phyloP scores from a whole-genome alignment of 2,329 filamentous ascomycete genomes.

The Aureobasidium sp. region DNA sequence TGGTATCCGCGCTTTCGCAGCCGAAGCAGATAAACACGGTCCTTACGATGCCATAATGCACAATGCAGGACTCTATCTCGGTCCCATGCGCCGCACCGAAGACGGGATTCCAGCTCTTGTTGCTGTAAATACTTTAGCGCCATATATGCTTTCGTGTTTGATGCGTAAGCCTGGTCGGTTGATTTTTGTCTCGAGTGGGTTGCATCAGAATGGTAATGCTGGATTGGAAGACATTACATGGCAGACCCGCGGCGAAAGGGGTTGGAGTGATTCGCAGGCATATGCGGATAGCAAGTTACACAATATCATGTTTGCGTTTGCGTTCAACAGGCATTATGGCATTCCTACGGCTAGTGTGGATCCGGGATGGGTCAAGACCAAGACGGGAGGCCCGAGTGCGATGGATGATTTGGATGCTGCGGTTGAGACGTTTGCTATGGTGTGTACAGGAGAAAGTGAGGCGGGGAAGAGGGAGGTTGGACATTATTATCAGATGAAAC shows the following conservation, averaged over 20 bases:
- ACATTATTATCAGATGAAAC: constrained; percentile 30
- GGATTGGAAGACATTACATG: constrained; percentile 36
- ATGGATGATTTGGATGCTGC: constrained; percentile 42
- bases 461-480: constrained; percentile 28
- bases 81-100: constrained; percentile 36
- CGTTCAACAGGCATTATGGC: constrained; percentile 43
- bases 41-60: constrained; percentile 51
- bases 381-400: constrained; percentile 39
- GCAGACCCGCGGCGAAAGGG: constrained; percentile 25
- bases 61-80: constrained; percentile 48
- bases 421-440: constrained; percentile 39
- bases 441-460: constrained; percentile 40
- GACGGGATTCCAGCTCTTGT: constrained; percentile 46
- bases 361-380: constrained; percentile 41
- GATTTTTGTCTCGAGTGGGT: constrained; percentile 45
- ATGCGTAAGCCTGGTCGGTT: constrained; percentile 45
- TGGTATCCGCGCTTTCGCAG: constrained; percentile 46
- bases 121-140: constrained; percentile 51
- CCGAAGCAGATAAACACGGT: constrained; percentile 43
- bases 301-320: constrained; percentile 49
- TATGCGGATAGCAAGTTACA: constrained; percentile 53
- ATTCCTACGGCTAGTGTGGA: constrained; percentile 43
- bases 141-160: constrained; percentile 49
- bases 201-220: constrained; percentile 45
- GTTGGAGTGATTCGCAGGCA: constrained; percentile 31